Evolutionary conservation across 148 eudicot species (phyloP).

Genomic region (Nepenthes mirabilis): DNA sequence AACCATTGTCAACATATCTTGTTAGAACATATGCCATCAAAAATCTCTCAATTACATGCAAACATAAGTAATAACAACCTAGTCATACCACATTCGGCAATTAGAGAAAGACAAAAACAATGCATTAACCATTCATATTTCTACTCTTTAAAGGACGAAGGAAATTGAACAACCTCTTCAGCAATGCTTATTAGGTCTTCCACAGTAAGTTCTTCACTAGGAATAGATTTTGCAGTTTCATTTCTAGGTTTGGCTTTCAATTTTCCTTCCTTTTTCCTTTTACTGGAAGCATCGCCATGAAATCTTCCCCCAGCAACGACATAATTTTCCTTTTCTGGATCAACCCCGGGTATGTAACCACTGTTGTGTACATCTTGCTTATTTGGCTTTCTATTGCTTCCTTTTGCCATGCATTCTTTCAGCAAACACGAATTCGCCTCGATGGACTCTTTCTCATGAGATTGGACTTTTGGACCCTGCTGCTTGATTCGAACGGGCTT

Average conservation of each 20-base stretch:
- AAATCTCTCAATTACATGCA: too few species aligned
- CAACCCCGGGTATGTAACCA: neutral
- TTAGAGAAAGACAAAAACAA: neutral
- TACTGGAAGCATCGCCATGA: conserved; percentile 6
- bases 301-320: conserved; percentile 12
- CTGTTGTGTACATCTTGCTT: conserved; percentile 5
- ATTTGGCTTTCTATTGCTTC: conserved; percentile 14
- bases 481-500: conserved; percentile 7
- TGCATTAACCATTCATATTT: neutral
- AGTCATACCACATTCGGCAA: neutral
- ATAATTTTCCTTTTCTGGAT: conserved; percentile 17
- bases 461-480: conserved; percentile 7
- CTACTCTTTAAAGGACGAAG: neutral
- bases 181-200: conserved; percentile 75
- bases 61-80: too few species aligned
- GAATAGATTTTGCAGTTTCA: conserved; percentile 15
- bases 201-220: conserved; percentile 47
- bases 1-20: too few species aligned
- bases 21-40: too few species aligned
- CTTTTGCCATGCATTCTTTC: conserved; percentile 17
- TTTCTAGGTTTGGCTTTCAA: conserved; percentile 8
- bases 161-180: conserved; percentile 39
- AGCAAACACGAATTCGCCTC: conserved; percentile 5
- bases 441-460: conserved; percentile 8
- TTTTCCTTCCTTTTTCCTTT: conserved; percentile 10